Evolutionary conservation across 2,329 filamentous ascomycete species (phyloP).

Genomic region (Epichloe sibirici): DNA sequence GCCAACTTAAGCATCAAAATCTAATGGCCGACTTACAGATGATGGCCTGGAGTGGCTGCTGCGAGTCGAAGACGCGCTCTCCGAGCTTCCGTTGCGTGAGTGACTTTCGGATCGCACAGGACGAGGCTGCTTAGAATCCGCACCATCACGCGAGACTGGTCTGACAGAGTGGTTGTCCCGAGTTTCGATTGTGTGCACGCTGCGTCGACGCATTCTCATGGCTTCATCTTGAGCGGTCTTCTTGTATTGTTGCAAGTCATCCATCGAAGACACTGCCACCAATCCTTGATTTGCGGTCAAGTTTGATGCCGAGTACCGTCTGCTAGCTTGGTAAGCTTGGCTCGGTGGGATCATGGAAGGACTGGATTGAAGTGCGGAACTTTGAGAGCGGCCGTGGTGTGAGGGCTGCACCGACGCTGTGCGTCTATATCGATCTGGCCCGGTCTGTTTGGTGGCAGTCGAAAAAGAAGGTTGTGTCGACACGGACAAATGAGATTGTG

Average conservation of each 20-base stretch:
- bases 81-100: conserved; percentile 46
- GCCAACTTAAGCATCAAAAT: conserved; percentile 8
- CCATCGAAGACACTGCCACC: conserved; percentile 39
- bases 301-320: conserved; percentile 25
- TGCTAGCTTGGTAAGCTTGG: conserved; percentile 8
- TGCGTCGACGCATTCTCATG: conserved; percentile 70
- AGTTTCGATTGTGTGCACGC: conserved; percentile 54
- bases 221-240: conserved; percentile 50
- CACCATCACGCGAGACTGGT: conserved; percentile 11
- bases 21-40: conserved; percentile 44
- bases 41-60: conserved; percentile 48
- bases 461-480: conserved; percentile 36
- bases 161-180: conserved; percentile 12
- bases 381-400: conserved; percentile 26
- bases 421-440: conserved; percentile 70
- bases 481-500: conserved; percentile 30
- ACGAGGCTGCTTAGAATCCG: conserved; percentile 23
- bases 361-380: conserved; percentile 20
- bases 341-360: conserved; percentile 17
- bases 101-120: conserved; percentile 20
- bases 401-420: conserved; percentile 30
- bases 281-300: conserved; percentile 34
- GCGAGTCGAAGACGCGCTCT: conserved; percentile 48
- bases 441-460: conserved; percentile 31
- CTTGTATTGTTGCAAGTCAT: conserved; percentile 56